phyloP scores from a whole-genome alignment of 139 green algal genomes.

The Asterochloris erici region DNA sequence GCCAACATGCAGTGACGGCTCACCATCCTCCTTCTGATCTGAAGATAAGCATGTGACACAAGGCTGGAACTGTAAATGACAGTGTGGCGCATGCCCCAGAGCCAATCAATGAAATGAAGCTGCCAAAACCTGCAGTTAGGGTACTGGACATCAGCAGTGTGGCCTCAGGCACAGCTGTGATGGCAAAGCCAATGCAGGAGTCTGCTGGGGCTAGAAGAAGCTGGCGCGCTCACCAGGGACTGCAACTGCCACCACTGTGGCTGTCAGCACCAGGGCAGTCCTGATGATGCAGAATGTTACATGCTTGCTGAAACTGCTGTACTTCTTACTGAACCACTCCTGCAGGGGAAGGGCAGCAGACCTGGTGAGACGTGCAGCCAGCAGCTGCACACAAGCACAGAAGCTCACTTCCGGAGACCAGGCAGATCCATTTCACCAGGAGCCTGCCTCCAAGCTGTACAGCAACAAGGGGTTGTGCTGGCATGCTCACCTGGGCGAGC shows the following conservation, averaged over 20 bases:
- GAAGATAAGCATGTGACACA: conserved; percentile 28
- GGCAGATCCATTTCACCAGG: background rate
- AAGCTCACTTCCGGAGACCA: background rate
- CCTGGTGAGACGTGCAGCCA: background rate
- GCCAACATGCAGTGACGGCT: background rate
- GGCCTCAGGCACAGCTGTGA: too few species aligned
- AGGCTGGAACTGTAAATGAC: conserved; percentile 32
- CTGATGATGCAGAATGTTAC: background rate
- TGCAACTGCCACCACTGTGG: conserved; percentile 2
- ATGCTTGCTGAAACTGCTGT: background rate
- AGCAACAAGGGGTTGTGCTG: background rate
- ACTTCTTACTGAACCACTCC: conserved; percentile 2
- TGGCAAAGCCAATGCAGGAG: too few species aligned
- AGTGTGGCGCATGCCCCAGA: conserved; percentile 27
- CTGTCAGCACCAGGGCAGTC: conserved; percentile 4
- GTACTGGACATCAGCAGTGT: too few species aligned
- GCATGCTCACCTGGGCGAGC: background rate
- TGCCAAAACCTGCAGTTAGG: conserved; percentile 24
- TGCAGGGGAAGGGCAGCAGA: background rate
- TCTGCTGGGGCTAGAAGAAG: too few species aligned
- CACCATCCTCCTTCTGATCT: conserved; percentile 13
- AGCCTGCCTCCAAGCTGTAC: background rate
- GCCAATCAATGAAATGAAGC: conserved; percentile 37
- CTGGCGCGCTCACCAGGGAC: background rate
- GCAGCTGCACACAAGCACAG: background rate